Evolutionary conservation across 495 filamentous ascomycete genomes (phyloP).

Genomic region (Pyrenopolyporus hunteri): DNA sequence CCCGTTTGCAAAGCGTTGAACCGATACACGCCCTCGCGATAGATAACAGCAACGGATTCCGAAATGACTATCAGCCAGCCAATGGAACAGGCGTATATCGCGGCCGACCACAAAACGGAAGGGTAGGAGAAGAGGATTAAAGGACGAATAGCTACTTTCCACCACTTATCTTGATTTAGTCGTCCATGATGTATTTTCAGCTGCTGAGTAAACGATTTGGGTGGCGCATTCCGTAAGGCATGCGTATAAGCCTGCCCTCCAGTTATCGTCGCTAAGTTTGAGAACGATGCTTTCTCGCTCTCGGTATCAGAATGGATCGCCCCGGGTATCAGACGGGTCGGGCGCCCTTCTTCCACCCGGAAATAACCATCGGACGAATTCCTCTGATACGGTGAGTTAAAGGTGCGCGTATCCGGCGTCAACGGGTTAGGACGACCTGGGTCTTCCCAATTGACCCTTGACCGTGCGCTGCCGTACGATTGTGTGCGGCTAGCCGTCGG

Average conservation of each 20-base stretch:
- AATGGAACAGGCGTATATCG: slow-evolving; percentile 87
- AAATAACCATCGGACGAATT: slow-evolving; percentile 20
- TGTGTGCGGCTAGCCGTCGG: slow-evolving; percentile 20
- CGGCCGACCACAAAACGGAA: slow-evolving; percentile 85
- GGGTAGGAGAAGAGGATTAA: slow-evolving; percentile 89
- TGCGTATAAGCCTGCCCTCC: slow-evolving; percentile 61
- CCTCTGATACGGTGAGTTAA: slow-evolving; percentile 45
- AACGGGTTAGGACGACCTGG: slow-evolving; percentile 28
- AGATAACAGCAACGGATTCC: slow-evolving; percentile 81
- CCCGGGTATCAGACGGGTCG: neutral
- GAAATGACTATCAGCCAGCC: slow-evolving; percentile 97
- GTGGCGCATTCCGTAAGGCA: slow-evolving; percentile 61
- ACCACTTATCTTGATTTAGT: slow-evolving; percentile 79
- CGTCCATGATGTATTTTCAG: slow-evolving; percentile 78
- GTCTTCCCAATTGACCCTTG: slow-evolving; percentile 23
- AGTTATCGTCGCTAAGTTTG: slow-evolving; percentile 35
- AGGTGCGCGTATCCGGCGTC: slow-evolving; percentile 40
- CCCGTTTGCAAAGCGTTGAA: slow-evolving; percentile 83
- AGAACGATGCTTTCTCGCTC: slow-evolving; percentile 44
- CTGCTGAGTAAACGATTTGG: slow-evolving; percentile 70
- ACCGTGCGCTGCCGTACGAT: slow-evolving; percentile 16
- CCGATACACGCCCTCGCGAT: slow-evolving; percentile 71
- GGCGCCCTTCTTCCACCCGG: slow-evolving; percentile 18
- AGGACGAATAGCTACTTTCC: slow-evolving; percentile 74
- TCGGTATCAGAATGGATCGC: slow-evolving; percentile 41